Conservation (phyloP, 78 protist genomes). For the Salpingoeca rosetta region DNA sequence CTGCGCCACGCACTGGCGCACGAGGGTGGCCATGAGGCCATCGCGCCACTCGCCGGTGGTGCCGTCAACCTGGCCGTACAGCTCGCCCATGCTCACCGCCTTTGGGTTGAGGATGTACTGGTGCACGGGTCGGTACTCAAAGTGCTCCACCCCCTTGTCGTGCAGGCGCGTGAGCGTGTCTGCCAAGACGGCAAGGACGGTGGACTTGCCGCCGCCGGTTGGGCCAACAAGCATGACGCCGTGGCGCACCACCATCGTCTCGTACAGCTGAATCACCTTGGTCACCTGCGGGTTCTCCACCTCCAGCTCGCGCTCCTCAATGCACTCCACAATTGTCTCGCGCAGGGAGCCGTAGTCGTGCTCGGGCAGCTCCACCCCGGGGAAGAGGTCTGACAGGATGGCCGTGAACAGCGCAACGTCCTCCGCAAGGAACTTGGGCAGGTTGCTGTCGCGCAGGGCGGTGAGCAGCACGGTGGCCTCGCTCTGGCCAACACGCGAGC, state of each 20-base stretch:
- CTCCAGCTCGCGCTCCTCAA: conserved; percentile 6
- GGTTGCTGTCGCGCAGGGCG: conserved; percentile 53
- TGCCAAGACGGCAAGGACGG: not conserved
- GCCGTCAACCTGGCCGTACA: conserved; percentile 52
- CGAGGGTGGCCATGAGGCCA: conserved; percentile 39
- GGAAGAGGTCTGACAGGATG: conserved; percentile 63
- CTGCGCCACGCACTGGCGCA: conserved; percentile 5
- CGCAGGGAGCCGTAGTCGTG: conserved; percentile 24
- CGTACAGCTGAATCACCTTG: conserved; percentile 64
- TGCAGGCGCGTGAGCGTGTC: conserved; percentile 21
- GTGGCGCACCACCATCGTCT: conserved; percentile 65
- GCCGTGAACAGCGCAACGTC: conserved; percentile 56
- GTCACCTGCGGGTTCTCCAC: conserved; percentile 20
- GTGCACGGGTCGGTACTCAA: not conserved
- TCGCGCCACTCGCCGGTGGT: conserved; percentile 55
- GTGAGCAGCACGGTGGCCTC: conserved; percentile 32
- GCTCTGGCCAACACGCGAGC: not conserved
- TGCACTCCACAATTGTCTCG: not conserved
- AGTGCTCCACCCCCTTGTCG: conserved; percentile 9
- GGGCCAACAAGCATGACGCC: conserved; percentile 85
- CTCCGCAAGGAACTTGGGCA: conserved; percentile 58
- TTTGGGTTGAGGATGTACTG: conserved; percentile 47
- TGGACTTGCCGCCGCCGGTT: conserved; percentile 63
- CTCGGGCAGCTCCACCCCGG: conserved; percentile 31
- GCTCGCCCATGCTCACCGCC: conserved; percentile 38